Base-by-base conservation (phyloP, 176 grass and related monocot genomes). In the Zizania latifolia region DNA sequence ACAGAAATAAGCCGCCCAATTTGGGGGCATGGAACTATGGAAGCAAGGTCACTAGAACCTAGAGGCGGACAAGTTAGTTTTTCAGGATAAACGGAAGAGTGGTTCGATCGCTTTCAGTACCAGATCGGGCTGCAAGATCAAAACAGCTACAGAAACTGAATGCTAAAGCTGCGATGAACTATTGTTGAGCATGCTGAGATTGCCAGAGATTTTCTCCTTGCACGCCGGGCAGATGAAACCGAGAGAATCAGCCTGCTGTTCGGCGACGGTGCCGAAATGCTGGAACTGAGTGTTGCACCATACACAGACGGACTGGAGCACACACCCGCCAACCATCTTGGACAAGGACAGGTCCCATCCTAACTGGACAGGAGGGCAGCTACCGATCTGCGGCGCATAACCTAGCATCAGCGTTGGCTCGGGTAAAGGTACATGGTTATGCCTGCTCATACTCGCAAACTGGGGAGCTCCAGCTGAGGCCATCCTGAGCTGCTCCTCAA, bases 141-240 rank as follows among this genome's bases (percentile, higher is more conserved):
- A 74, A 74, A 32, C 8, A 54, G 24, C 33, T 16, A 12, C 14
- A 2, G 3, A 28, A 21, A 77, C 15, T 10, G 30, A 71, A 62
- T 69, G 41, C 34, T 68, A 83, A 68, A 88, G 55, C 17, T 48
- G 68, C 1, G 81, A 88, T 28, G 85, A 82, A 14, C 86, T 70
- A 5, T 74, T 75, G 69, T 81, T 81, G 78, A 81, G 78, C 58
- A 83, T 88, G 22, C 86, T 72, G 45, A 84, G 86, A 74, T 93
- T 88, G 65, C 89, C 87, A 7, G 91, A 82, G 33, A 92, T 90
- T 51, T 84, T 94, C 5, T 84, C 89, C 84, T 95, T 99, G 76
- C 96, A 99, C 0, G 91, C 10, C 13, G 92, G 92, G 6, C 96
- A 95, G 50, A 99, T 99, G 67, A 86, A 89, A 40, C 94, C 94